Evolutionary conservation across 768 basidiomycete genomes (phyloP), one percentile per base, ranked within the genome.

Genomic region (Boletellus sp.): DNA sequence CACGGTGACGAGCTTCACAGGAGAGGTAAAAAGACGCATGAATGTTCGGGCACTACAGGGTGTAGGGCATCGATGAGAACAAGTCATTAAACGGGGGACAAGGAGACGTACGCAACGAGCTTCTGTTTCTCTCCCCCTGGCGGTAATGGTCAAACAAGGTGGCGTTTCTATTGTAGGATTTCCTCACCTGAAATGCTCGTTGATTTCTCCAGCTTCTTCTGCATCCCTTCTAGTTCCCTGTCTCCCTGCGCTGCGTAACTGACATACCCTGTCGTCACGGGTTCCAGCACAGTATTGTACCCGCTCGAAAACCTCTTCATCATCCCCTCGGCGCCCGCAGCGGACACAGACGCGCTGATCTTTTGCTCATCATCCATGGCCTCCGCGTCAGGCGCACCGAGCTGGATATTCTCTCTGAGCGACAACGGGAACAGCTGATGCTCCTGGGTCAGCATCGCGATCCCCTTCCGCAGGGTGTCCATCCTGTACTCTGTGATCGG

Each of bases 401-500:
- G 51, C 24, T 61, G 68, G 22, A 77, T 67, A 46, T 75, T 77
- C 47, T 77, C 76, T 38, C 56, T 48, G 16, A 76, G 43, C 1
- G 71, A 68, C 5, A 76, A 54, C 1, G 72, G 72, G 47, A 70
- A 71, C 4, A 74, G 45, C 7, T 55, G 53, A 47, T 71, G 74
- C 5, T 72, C 62, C 53, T 78, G 78, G 1, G 67, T 65, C 3
- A 79, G 62, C 42, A 72, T 72, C 3, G 76, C 73, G 28, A 71
- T 77, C 3, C 68, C 61, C 3, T 56, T 47, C 10, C 75, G 71
- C 26, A 80, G 48, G 17, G 66, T 61, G 1, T 54, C 47, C 3
- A 70, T 41, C 9, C 58, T 53, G 41, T 72, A 77, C 4, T 59
- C 54, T 19, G 51, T 35, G n/a, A 76, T 52, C 1, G 71, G 66